Conservation (phyloP, 352 stramenopile species). For the Phytophthora citrophthora region DNA sequence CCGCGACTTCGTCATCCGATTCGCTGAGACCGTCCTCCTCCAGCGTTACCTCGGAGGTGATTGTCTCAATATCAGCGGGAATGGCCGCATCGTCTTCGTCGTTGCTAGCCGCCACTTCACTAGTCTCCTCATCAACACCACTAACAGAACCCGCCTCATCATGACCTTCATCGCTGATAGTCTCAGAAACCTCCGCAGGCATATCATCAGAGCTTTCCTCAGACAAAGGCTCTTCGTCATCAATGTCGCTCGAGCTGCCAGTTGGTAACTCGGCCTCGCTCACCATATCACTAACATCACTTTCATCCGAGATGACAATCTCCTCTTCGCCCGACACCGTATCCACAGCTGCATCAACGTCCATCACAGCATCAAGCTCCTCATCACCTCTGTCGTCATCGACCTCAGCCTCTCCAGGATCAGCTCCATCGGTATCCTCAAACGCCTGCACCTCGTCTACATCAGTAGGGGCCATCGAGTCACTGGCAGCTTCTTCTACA, state of each 20-base stretch:
- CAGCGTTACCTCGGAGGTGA: not conserved
- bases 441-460: not conserved
- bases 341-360: constrained; percentile 2
- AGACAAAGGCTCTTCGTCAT: not conserved
- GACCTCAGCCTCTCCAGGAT: constrained; percentile 5
- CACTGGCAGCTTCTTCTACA: not conserved
- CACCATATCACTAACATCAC: not conserved
- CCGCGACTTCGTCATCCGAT: not conserved
- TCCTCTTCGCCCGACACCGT: constrained; percentile 3
- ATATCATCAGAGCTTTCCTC: not conserved
- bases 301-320: constrained; percentile 2
- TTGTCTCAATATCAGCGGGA: constrained; percentile 6
- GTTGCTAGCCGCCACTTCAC: not conserved
- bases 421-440: not conserved
- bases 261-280: constrained; percentile 3
- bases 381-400: not conserved
- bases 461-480: not conserved
- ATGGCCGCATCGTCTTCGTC: constrained; percentile 1
- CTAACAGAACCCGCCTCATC: not conserved
- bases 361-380: not conserved
- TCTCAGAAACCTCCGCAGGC: not conserved
- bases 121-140: constrained; percentile 5
- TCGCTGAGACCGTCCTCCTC: constrained; percentile 2
- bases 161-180: not conserved
- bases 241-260: constrained; percentile 2